Base-by-base conservation (phyloP, 2,329 filamentous ascomycete species). In the Scortechinia acanthostroma region DNA sequence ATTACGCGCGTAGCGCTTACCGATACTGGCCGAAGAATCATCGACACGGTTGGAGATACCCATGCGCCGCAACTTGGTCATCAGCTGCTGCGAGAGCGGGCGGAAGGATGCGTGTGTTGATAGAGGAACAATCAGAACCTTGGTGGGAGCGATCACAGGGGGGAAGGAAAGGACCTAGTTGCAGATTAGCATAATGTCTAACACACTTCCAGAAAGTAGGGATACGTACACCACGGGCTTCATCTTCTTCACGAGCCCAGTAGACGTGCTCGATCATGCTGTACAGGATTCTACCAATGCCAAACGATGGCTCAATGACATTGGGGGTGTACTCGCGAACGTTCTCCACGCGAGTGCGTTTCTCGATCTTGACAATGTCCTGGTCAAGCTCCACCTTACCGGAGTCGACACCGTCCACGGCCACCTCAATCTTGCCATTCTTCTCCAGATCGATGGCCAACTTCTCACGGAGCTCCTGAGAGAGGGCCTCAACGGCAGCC, bases 221-320 rank as follows among this genome's bases (percentile, higher is more conserved):
- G 42, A 47, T 46, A 80, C 86, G 76, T 82, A 91, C 89, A 66
- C 86, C 86, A 61, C 91, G 87, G 45, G 89, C 84, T 63, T 93
- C 90, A 53, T 91, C 87, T 50, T 78, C 83, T 52, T 82, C 74
- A 51, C 93, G 86, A 45, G 83, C 88, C 91, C 93, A 98, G 77
- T 91, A 98, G 62, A 79, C 83, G 68, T 98, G 93, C 71, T 98
- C 93, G 60, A 95, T 86, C 57, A 98, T 71, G 49, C 86, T 83
- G 72, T 95, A 97, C 47, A 97, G 72, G 50, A 97, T 96, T 55
- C 91, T 82, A 48, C 91, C 93, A 58, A 97, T 95, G 73, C 91
- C 91, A 57, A 97, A 98, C 1, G 91, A 97, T 2, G 91, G 93
- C 70, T 98, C 93, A 55, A 97, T 94, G 42, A 95, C 90, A 60